These are phyloP conservation scores for Passiflora organensis DNA, from an alignment of 345 rosid species.

Conservation along the genomic window DNA sequence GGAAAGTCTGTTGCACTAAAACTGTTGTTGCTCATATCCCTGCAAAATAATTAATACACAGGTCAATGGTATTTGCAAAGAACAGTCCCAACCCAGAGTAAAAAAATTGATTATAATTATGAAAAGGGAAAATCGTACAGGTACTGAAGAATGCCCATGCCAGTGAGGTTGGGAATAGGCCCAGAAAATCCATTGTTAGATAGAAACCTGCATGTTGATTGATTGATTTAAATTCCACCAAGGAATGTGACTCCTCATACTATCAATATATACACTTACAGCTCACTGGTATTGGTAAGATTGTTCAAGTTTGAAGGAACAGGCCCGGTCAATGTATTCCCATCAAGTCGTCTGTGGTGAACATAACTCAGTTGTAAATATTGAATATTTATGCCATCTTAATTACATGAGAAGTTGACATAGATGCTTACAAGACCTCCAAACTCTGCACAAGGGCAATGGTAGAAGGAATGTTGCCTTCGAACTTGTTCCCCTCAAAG, in stretches of 20 bases:
- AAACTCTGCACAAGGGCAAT: constrained; percentile 55
- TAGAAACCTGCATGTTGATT: constrained; percentile 43
- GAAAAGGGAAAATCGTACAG: constrained; percentile 45
- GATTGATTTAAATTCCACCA: too few relatives aligned
- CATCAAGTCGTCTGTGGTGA: constrained; percentile 66
- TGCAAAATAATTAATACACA: constrained; percentile 22
- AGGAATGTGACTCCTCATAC: too few relatives aligned
- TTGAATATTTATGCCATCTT: not conserved
- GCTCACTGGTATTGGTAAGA: constrained; percentile 43
- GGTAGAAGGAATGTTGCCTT: constrained; percentile 50
- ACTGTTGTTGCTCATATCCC: constrained; percentile 79
- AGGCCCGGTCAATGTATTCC: constrained; percentile 44
- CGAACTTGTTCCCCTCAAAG: constrained; percentile 61
- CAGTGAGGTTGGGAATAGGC: constrained; percentile 53
- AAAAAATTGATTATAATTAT: not conserved
- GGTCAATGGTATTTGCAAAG: not conserved
- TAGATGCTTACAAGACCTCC: constrained; percentile 66
- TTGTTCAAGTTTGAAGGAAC: constrained; percentile 56
- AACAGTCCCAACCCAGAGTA: not conserved
- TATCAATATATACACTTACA: constrained; percentile 47
- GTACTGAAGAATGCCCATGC: constrained; percentile 44
- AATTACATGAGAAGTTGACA: not conserved
- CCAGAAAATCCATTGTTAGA: constrained; percentile 65
- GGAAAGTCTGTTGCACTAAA: constrained; percentile 49
- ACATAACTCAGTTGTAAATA: constrained; percentile 7